Percentiles rank a stretch among this genome's conserved stretches.
Conservation (phyloP, 2,329 filamentous ascomycete species). For the Hypomyces rosellus region DNA sequence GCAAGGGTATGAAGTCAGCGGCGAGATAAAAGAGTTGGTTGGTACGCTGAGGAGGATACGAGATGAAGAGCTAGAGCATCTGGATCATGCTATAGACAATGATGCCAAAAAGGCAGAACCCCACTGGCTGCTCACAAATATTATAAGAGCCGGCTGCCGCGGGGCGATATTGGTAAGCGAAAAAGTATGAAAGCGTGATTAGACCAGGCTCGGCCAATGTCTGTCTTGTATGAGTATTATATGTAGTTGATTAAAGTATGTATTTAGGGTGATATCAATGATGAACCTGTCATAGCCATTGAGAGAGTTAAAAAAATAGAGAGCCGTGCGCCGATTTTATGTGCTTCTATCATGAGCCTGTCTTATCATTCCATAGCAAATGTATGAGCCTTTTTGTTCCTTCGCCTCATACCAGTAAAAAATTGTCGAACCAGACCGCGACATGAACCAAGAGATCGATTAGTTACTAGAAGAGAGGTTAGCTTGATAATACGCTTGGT, state of each 20-base stretch:
- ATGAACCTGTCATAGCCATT: not conserved
- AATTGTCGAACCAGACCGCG: not conserved
- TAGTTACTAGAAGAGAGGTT: conserved; percentile 28
- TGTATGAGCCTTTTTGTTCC: not conserved
- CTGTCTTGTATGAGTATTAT: not conserved
- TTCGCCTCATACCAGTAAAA: not conserved
- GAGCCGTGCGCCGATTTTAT: not conserved
- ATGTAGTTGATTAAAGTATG: not conserved
- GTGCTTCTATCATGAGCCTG: not conserved
- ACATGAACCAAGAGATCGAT: conserved; percentile 10
- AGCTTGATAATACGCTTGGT: conserved; percentile 14
- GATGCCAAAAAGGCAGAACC: conserved; percentile 86
- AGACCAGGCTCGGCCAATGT: too few species aligned
- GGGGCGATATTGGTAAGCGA: conserved; percentile 91
- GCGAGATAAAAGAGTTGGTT: conserved; percentile 69
- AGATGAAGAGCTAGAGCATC: conserved; percentile 93
- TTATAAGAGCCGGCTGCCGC: conserved; percentile 84
- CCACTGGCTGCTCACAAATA: conserved; percentile 79
- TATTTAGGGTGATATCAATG: not conserved
- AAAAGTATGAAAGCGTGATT: conserved; percentile 42
- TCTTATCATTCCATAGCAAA: conserved; percentile 7
- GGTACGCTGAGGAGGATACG: conserved; percentile 72
- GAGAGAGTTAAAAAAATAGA: not conserved
- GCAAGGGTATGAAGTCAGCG: conserved; percentile 72
- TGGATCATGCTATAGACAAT: conserved; percentile 91